Percentiles rank a stretch among this genome's conserved stretches.
These are phyloP conservation scores for Monilinia aucupariae DNA, from an alignment of 2,329 filamentous ascomycete species.

Conservation along the genomic window DNA sequence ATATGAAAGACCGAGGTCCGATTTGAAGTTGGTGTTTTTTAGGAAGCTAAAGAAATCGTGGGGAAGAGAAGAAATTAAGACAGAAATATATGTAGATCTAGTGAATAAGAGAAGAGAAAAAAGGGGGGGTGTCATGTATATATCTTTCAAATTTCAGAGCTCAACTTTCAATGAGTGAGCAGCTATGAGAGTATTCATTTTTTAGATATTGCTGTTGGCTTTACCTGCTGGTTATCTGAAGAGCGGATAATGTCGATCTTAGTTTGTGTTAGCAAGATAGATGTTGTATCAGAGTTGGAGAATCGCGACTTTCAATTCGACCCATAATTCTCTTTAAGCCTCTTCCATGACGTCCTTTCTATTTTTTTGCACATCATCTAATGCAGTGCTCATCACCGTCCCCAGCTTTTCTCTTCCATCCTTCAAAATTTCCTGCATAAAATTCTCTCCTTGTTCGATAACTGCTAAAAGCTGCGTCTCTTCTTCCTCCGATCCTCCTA, in stretches of 20 bases:
- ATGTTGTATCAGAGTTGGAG: not conserved
- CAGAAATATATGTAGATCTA: no score
- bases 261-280: no score
- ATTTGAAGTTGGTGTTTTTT: not conserved
- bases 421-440: not conserved
- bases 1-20: no score
- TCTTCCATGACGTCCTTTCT: not conserved
- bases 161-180: not conserved
- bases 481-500: not conserved
- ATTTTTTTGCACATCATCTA: no score
- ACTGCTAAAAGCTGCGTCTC: no score
- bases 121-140: rapidly evolving
- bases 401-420: rapidly evolving
- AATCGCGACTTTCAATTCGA: not conserved
- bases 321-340: no score
- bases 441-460: not conserved
- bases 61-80: not conserved
- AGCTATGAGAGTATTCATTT: not conserved
- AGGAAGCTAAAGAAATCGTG: not conserved
- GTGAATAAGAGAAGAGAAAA: not conserved
- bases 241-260: no score
- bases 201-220: no score
- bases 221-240: no score
- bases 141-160: not conserved
- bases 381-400: not conserved